Evolutionary conservation across 208 protist genomes (phyloP), one percentile per base, ranked within the genome.

Genomic region (Trypanosoma melophagium): DNA sequence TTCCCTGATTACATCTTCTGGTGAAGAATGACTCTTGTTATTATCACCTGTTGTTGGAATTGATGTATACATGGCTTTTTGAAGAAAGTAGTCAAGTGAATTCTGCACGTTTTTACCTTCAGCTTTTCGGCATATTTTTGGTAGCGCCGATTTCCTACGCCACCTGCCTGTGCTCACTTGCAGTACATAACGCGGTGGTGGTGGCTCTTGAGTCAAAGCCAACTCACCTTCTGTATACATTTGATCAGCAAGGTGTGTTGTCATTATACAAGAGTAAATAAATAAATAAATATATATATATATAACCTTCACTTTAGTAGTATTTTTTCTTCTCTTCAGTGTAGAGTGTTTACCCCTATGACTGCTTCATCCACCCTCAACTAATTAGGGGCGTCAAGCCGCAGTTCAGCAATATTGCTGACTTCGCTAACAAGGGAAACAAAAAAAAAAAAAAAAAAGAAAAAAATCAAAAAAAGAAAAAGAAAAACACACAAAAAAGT

Each of bases 21-120:
- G 17, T 21, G 16, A 17, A 14, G 25, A 10, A 17, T 1, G 2
- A 0, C 17, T 22, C 7, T 51, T 31, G 7, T 42, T 35, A 7
- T 21, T 17, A 14, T 49, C 14, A 1, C 24, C 21, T 51, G 50
- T 14, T 16, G 42, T 8, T 10, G 44, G 5, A 12, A 50, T n/a
- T 2, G 62, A 50, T 24, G 49, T 35, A 31, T 60, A 63, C 70
- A 76, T 76, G 22, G 70, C 56, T n/a, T 51, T 59, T 12, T 79
- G 65, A 38, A 94, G 63, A 45, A 88, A 86, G 54, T 80, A 85
- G 52, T 94, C 88, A 38, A 81, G 82, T 28, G 85, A 86, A 66
- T 82, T 90, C 45, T 90, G 83, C 25, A 81, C 61, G 2, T 16
- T 25, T 50, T 38, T 3, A 21, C 42, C 31, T 3, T 21, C 7